These are phyloP conservation scores for Gymnopilus junonius DNA, from an alignment of 768 basidiomycete genomes.

Conservation along the genomic window DNA sequence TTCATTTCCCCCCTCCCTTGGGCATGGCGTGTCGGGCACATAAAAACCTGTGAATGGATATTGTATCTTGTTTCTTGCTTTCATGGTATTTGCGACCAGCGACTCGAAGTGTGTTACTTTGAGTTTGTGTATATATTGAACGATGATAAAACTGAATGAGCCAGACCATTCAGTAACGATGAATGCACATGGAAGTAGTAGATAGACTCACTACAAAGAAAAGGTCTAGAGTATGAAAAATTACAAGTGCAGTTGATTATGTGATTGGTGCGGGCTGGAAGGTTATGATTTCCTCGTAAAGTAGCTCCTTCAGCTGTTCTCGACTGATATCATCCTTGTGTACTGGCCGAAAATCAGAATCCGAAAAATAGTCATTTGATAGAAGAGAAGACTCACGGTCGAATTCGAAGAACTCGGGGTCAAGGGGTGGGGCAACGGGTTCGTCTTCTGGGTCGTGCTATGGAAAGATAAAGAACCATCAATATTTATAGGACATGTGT, in stretches of 20 bases:
- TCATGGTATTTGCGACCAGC: conserved; percentile 12
- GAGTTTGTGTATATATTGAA: conserved; percentile 6
- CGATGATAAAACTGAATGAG: neutral
- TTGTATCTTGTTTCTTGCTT: conserved; percentile 3
- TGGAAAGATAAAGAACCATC: conserved; percentile 8
- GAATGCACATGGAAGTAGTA: neutral
- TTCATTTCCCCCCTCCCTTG: neutral
- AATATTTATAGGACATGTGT: neutral
- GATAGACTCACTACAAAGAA: conserved; percentile 5
- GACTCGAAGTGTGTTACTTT: neutral
- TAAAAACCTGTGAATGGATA: neutral
- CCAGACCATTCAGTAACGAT: neutral
- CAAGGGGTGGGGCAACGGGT: conserved; percentile 93
- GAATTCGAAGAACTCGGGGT: conserved; percentile 97
- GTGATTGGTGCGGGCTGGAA: conserved; percentile 68
- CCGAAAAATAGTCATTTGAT: neutral
- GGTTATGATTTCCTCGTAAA: conserved; percentile 94
- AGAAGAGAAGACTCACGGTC: conserved; percentile 63
- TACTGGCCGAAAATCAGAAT: conserved; percentile 44
- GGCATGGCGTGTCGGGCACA: neutral
- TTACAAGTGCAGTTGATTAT: conserved; percentile 30
- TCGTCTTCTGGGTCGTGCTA: conserved; percentile 97
- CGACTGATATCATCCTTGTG: conserved; percentile 96
- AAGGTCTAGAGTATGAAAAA: neutral
- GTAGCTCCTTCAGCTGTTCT: conserved; percentile 92